Evolutionary conservation across 495 filamentous ascomycete genomes (phyloP).

Genomic region (Cairneyella variabilis): DNA sequence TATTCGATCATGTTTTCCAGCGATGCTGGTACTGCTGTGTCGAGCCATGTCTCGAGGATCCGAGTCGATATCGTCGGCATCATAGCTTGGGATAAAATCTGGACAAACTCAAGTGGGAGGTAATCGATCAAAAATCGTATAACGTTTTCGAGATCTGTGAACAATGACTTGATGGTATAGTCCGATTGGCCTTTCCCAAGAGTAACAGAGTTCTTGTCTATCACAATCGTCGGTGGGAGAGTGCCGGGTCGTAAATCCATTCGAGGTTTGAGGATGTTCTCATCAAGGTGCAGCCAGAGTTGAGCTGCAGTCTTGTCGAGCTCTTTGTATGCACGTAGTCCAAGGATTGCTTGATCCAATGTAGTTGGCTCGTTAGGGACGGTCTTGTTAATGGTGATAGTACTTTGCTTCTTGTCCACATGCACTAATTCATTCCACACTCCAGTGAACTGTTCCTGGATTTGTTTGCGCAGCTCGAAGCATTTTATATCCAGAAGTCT

Average conservation of each 20-base stretch:
- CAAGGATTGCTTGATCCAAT: conserved; percentile 43
- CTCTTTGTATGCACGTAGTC: conserved; percentile 47
- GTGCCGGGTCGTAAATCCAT: conserved; percentile 23
- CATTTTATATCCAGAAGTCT: conserved; percentile 42
- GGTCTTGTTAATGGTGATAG: conserved; percentile 42
- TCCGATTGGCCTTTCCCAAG: conserved; percentile 4
- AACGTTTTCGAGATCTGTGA: conserved; percentile 56
- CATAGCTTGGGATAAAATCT: conserved; percentile 60
- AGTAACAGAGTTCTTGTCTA: conserved; percentile 16
- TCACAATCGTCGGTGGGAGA: conserved; percentile 1
- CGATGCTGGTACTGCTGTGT: conserved; percentile 68
- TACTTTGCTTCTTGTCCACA: conserved; percentile 45
- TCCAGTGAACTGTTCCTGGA: conserved; percentile 54
- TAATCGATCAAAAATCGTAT: conserved; percentile 60
- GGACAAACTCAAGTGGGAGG: conserved; percentile 60
- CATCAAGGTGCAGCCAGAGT: conserved; percentile 49
- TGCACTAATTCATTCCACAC: conserved; percentile 50
- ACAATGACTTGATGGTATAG: conserved; percentile 39
- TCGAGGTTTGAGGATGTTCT: conserved; percentile 45
- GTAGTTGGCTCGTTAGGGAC: conserved; percentile 43
- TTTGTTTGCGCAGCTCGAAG: conserved; percentile 50
- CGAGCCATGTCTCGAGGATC: conserved; percentile 68
- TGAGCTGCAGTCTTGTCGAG: conserved; percentile 43
- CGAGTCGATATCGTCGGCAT: conserved; percentile 62
- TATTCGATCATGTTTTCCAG: conserved; percentile 67